phyloP scores from a whole-genome alignment of 2,329 filamentous ascomycete species.

The Clonostachys solani region DNA sequence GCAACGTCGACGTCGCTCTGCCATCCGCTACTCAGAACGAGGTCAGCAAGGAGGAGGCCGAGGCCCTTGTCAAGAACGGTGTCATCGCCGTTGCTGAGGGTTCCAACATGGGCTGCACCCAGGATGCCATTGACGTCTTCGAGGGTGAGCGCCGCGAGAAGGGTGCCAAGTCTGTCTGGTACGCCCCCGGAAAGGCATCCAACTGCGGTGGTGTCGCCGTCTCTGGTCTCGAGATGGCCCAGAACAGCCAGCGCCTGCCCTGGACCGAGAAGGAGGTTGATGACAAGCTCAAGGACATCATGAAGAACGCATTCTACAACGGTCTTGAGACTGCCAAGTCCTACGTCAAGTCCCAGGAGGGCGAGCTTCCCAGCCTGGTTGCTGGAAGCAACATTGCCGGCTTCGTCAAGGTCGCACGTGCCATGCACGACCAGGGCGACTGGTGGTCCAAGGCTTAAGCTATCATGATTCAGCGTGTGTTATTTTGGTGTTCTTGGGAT shows the following conservation, averaged over 20 bases:
- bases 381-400: conserved; percentile 96
- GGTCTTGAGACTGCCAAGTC: conserved; percentile 85
- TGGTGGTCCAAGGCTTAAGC: conserved; percentile 57
- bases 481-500: background rate
- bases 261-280: conserved; percentile 94
- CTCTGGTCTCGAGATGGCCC: conserved; percentile 97
- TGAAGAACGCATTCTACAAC: conserved; percentile 90
- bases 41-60: conserved; percentile 85
- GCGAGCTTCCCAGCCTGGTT: conserved; percentile 83
- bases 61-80: conserved; percentile 72
- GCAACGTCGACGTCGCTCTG: conserved; percentile 84
- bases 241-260: conserved; percentile 81
- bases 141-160: conserved; percentile 73
- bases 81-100: conserved; percentile 89
- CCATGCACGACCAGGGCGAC: conserved; percentile 96
- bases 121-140: conserved; percentile 90
- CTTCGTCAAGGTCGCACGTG: conserved; percentile 90
- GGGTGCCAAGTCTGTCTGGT: conserved; percentile 75
- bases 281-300: conserved; percentile 84
- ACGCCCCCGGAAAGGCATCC: conserved; percentile 93
- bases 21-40: conserved; percentile 98
- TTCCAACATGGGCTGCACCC: conserved; percentile 98
- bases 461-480: background rate
- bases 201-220: conserved; percentile 98
- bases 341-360: conserved; percentile 75